phyloP scores from a whole-genome alignment of 1,284 basidiomycete genomes.

The Polyporus tsugae region DNA sequence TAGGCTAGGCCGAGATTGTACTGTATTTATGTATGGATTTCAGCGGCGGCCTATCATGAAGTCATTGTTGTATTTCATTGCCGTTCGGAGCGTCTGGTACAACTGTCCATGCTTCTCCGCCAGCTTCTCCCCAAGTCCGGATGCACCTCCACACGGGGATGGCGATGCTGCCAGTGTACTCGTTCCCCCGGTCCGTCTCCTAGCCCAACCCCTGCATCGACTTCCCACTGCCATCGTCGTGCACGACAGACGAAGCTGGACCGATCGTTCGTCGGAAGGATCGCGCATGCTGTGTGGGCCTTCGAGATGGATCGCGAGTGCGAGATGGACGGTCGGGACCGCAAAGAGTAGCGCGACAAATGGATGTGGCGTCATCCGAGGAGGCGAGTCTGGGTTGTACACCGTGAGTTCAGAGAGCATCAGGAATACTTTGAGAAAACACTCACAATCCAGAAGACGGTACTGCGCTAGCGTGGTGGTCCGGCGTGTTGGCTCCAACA shows the following conservation, averaged over 20 bases:
- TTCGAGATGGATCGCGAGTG: slow-evolving; percentile 58
- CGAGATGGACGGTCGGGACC: slow-evolving; percentile 68
- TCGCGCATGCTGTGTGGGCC: slow-evolving; percentile 17
- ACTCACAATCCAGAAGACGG: slow-evolving; percentile 78
- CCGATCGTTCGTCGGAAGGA: slow-evolving; percentile 18
- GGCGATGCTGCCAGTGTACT: slow-evolving; percentile 56
- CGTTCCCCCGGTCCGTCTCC: slow-evolving; percentile 60
- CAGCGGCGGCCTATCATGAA: too few relatives aligned
- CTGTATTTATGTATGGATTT: too few relatives aligned
- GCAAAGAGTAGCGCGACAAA: slow-evolving; percentile 68
- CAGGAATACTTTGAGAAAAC: not conserved
- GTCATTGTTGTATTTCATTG: too few relatives aligned
- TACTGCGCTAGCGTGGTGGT: slow-evolving; percentile 54
- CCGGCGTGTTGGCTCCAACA: slow-evolving; percentile 30
- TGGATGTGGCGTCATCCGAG: slow-evolving; percentile 72
- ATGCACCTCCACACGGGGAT: slow-evolving; percentile 60
- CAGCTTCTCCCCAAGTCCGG: slow-evolving; percentile 54
- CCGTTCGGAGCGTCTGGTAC: slow-evolving; percentile 41
- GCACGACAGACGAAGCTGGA: too few relatives aligned
- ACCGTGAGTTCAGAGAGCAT: too few relatives aligned
- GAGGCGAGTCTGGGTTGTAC: slow-evolving; percentile 23
- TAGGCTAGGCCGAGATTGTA: not conserved
- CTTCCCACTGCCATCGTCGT: too few relatives aligned
- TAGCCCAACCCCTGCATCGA: slow-evolving; percentile 57
- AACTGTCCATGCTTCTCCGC: slow-evolving; percentile 63